phyloP scores from a whole-genome alignment of 148 eudicot species.

The Cornus florida region DNA sequence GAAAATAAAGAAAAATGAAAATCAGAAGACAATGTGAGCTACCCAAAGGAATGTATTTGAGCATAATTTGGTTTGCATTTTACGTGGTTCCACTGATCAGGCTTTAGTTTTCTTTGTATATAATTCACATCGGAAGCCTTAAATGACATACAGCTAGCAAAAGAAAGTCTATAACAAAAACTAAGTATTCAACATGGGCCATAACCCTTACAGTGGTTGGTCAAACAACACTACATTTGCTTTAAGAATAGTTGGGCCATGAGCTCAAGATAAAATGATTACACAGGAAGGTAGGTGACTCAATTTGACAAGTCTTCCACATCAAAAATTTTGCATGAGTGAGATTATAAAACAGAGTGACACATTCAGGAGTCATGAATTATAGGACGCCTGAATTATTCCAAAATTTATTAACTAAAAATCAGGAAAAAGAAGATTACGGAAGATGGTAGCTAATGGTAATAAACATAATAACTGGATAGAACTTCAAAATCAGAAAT shows the following conservation, averaged over 20 bases:
- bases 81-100: not conserved
- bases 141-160: not conserved
- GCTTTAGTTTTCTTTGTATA: not conserved
- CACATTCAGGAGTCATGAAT: too few relatives aligned
- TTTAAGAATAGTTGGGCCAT: not conserved
- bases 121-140: not conserved
- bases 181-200: not conserved
- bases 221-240: not conserved
- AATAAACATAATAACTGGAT: too few relatives aligned
- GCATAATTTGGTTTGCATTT: not conserved
- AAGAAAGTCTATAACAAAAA: not conserved
- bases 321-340: not conserved
- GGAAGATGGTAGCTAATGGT: too few relatives aligned
- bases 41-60: not conserved
- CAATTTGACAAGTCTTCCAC: not conserved
- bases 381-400: too few relatives aligned
- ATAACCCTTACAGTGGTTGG: not conserved
- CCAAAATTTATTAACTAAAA: too few relatives aligned
- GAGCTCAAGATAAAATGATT: not conserved
- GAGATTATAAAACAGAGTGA: not conserved
- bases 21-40: not conserved
- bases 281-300: not conserved
- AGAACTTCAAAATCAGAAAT: too few relatives aligned
- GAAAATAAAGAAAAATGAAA: constrained; percentile 15
- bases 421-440: too few relatives aligned